These are phyloP conservation scores for Aschersonia sp. DNA, from an alignment of 2,329 filamentous ascomycete genomes.

Conservation along the genomic window DNA sequence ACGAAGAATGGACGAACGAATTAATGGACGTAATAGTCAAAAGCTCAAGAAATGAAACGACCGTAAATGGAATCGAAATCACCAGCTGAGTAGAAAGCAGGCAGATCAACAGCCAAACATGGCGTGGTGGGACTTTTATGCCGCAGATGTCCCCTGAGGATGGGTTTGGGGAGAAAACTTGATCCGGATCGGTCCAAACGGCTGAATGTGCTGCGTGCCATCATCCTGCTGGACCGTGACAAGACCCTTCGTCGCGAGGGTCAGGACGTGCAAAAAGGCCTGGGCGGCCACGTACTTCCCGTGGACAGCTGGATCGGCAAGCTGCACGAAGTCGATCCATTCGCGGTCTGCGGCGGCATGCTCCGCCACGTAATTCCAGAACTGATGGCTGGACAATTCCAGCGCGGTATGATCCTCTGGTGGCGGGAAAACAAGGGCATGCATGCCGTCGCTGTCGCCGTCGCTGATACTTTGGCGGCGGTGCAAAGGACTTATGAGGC, in stretches of 20 bases:
- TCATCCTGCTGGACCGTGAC: slow-evolving; percentile 47
- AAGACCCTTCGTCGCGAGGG: slow-evolving; percentile 50
- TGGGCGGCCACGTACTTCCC: slow-evolving; percentile 54
- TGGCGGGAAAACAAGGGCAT: slow-evolving; percentile 9
- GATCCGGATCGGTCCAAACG: slow-evolving; percentile 28
- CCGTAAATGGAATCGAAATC: too few species aligned
- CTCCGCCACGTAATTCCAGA: slow-evolving; percentile 27
- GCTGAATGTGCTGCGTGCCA: slow-evolving; percentile 15
- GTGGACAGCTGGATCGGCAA: slow-evolving; percentile 43
- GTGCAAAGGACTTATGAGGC: slow-evolving; percentile 23
- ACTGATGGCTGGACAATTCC: slow-evolving; percentile 30
- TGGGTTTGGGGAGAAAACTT: not conserved
- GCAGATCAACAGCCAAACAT: too few species aligned
- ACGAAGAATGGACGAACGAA: too few species aligned
- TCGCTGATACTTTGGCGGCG: slow-evolving; percentile 21
- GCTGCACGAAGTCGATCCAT: slow-evolving; percentile 51
- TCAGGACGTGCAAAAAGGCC: slow-evolving; percentile 60
- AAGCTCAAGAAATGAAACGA: too few species aligned
- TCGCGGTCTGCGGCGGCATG: slow-evolving; percentile 19
- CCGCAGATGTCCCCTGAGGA: not conserved
- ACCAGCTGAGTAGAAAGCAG: too few species aligned
- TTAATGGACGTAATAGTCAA: too few species aligned
- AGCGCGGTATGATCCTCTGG: slow-evolving; percentile 14
- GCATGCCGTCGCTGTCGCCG: slow-evolving; percentile 5
- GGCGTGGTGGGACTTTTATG: not conserved